phyloP scores from a whole-genome alignment of 106 monocot species.

The Apostasia shenzhenica region DNA sequence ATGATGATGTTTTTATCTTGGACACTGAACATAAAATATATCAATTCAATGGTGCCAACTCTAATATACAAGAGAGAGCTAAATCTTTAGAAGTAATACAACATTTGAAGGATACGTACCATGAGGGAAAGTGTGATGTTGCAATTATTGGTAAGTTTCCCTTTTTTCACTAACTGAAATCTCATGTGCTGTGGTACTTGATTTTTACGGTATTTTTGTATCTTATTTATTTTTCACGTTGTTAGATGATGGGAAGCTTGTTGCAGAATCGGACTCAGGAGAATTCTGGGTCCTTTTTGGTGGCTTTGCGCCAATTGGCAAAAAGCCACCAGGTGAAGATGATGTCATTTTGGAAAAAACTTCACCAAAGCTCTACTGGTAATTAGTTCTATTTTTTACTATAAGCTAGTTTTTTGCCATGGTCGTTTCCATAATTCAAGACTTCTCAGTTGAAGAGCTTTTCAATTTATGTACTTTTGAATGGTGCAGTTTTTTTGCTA shows the following conservation, averaged over 20 bases:
- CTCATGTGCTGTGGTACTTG: background rate
- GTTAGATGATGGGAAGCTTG: conserved; percentile 43
- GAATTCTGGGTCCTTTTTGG: conserved; percentile 33
- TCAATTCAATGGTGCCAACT: conserved; percentile 29
- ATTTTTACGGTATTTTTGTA: background rate
- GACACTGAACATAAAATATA: conserved; percentile 27
- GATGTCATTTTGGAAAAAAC: conserved; percentile 12
- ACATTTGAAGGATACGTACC: conserved; percentile 34
- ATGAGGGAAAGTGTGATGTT: conserved; percentile 39
- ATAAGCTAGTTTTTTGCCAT: too few relatives aligned
- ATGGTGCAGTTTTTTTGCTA: too few relatives aligned
- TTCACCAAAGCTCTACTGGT: conserved; percentile 22
- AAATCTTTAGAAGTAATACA: conserved; percentile 37
- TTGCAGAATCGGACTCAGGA: conserved; percentile 34
- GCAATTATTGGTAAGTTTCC: conserved; percentile 36
- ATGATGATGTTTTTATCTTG: conserved; percentile 28
- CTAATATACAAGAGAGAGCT: conserved; percentile 32
- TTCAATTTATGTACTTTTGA: too few relatives aligned
- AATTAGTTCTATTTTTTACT: background rate
- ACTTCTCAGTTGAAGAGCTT: too few relatives aligned
- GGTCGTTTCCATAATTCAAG: too few relatives aligned
- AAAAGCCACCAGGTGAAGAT: conserved; percentile 20
- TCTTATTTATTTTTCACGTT: background rate
- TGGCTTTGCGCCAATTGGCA: conserved; percentile 32
- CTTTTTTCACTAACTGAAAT: background rate